Evolutionary conservation across 2,329 filamentous ascomycete species (phyloP), one percentile per base, ranked within the genome.

Genomic region (Helminthosporium solani): DNA sequence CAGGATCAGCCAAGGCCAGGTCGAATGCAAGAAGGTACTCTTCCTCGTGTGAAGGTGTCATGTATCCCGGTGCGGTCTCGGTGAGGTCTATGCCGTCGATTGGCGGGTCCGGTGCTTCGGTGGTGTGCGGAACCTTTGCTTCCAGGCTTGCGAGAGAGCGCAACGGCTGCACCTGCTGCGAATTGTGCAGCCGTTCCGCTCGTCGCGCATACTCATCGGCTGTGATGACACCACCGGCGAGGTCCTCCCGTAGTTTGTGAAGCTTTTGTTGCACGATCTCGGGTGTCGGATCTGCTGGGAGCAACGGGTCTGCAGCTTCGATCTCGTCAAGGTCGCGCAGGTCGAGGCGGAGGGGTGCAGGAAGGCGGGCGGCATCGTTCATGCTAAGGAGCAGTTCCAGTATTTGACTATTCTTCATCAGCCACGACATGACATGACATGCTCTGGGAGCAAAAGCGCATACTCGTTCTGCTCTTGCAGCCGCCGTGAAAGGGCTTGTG

Each of bases 401-500:
- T 27, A 97, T 75, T 69, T 91, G 90, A 70, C 91, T 96, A 60
- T 19, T 15, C 15, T 12, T 28, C 57, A 36, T 60, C 9, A 40
- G 25, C 25, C 38, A 25, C 6, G 16, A 31, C 9, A 27, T 27
- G 18, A 15, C n/a, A n/a, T n/a, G n/a, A n/a, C n/a, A n/a, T n/a
- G 14, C 25, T 23, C 61, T 19, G 63, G 47, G 7, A n/a, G 27
- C n/a, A n/a, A 38, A 25, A 20, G 23, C 18, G n/a, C 51, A 63
- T 79, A 96, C 91, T 97, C 92, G 60, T 96, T 96, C 73, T 96
- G 87, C 61, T 95, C 84, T 46, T 90, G 87, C 50, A 99, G 80
- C 42, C 90, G 82, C 69, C 88, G 90, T 18, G 90, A 88, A 3
- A 89, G 87, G 55, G 86, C 84, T 50, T 87, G 83, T 28, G 91